Percentiles rank a stretch among this genome's conserved stretches.
These are phyloP conservation scores for Cryptococcus depauperatus DNA, from an alignment of 1,284 basidiomycete species.

Conservation along the genomic window DNA sequence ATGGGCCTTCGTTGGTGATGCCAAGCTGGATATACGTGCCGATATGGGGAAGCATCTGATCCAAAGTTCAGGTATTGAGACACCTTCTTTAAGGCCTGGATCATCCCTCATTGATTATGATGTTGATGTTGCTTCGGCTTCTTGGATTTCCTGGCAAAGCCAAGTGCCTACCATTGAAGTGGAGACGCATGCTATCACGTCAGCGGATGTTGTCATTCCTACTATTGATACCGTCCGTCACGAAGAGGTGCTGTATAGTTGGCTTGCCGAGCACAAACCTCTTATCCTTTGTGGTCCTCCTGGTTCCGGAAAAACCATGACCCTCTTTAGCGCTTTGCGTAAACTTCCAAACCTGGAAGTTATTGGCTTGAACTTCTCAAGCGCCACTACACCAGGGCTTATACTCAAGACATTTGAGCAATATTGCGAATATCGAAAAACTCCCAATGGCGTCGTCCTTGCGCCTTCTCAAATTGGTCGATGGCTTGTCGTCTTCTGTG, in stretches of 20 bases:
- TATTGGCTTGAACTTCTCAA: constrained; percentile 98
- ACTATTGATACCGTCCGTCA: constrained; percentile 98
- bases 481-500: constrained; percentile 98
- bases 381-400: constrained; percentile 93
- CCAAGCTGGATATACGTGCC: constrained; percentile 78
- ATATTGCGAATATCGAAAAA: constrained; percentile 98
- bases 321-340: constrained; percentile 94
- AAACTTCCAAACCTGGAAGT: constrained; percentile 99
- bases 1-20: constrained; percentile 97
- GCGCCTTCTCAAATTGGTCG: constrained; percentile 90
- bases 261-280: constrained; percentile 98
- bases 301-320: constrained; percentile 99
- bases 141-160: constrained; percentile 88
- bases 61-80: constrained; percentile 77
- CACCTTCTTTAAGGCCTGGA: constrained; percentile 66
- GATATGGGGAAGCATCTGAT: constrained; percentile 84
- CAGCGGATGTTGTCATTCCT: constrained; percentile 93
- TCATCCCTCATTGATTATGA: constrained; percentile 92
- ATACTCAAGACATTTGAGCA: constrained; percentile 99
- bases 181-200: constrained; percentile 89
- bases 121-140: constrained; percentile 74
- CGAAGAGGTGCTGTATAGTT: constrained; percentile 96
- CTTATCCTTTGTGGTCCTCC: constrained; percentile 97
- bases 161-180: constrained; percentile 93
- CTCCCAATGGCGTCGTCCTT: constrained; percentile 90